Base-by-base conservation (phyloP, 768 basidiomycete species). In the Russula dissimulans region DNA sequence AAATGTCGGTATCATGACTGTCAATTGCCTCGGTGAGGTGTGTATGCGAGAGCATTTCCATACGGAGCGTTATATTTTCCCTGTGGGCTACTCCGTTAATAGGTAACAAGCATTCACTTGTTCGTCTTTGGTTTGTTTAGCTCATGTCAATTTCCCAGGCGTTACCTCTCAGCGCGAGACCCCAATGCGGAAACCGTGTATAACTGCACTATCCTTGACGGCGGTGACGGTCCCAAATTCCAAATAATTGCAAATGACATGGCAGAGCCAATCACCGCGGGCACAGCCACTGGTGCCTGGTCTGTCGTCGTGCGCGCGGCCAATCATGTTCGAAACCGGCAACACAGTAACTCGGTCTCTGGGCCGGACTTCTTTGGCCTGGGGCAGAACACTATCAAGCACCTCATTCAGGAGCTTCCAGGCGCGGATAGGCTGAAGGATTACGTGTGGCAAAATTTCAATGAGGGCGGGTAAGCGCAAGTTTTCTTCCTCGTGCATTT, bases 251-350 rank as follows among this genome's bases (percentile, higher is more conserved):
- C 87, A 17, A 79, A 81, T 4, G 90, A 92, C 69, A 78, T 79
- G 22, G 81, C 84, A 3, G 86, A 84, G 49, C 81, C 87, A 44
- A 81, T 91, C 67, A 84, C 86, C 51, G 89, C 90, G 1, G 87
- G 87, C n/a, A 91, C 90, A 1, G 89, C 90, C 36, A 93, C 90
- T 0, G 91, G 90, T 36, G 89, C 89, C 49, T 93, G 90, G 90
- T 84, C 86, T 4, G 83, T 78, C 65, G 87, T 93, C 64, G 89
- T 93, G 53, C 86, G 84, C 67, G 83, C 87, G 53, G 90, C 91
- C 1, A 92, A 91, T 68, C 79, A 81, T 45, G 83, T 92, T 61
- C 83, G 90, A 51, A 85, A 88, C 68, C 79, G 89, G 14, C 86
- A 89, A 64, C 90, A 91, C 68, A 88, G 86, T 46, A 91, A 91